Percentiles rank a stretch among this genome's conserved stretches.
phyloP scores from a whole-genome alignment of 1,284 basidiomycete species.

The Peniophora sp. region DNA sequence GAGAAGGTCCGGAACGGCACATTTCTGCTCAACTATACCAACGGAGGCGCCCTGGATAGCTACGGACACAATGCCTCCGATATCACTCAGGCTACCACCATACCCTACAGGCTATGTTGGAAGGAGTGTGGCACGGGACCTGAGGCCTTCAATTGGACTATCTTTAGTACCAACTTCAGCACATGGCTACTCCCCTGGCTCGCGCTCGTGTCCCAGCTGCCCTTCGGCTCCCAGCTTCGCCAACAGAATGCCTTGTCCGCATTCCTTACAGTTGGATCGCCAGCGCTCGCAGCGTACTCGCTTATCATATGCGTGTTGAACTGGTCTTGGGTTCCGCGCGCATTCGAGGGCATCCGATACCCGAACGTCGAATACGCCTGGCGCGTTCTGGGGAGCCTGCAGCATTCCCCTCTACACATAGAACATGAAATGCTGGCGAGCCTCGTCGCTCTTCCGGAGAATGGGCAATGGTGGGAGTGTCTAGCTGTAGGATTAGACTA shows the following conservation, averaged over 20 bases:
- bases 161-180: slow-evolving; percentile 18
- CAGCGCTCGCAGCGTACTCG: slow-evolving; percentile 30
- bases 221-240: slow-evolving; percentile 18
- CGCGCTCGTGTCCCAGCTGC: slow-evolving; percentile 20
- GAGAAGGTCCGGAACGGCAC: too few species aligned
- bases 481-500: slow-evolving; percentile 21
- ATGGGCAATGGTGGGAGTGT: slow-evolving; percentile 23
- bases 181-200: slow-evolving; percentile 23
- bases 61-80: neutral
- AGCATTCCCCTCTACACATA: slow-evolving; percentile 26
- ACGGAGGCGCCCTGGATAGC: neutral
- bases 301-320: slow-evolving; percentile 29
- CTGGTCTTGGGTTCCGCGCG: slow-evolving; percentile 23
- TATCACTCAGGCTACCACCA: neutral
- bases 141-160: slow-evolving; percentile 14
- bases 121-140: slow-evolving; percentile 12
- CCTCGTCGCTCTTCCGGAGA: neutral
- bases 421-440: slow-evolving; percentile 18
- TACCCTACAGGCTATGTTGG: neutral
- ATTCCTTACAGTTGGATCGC: slow-evolving; percentile 24
- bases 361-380: slow-evolving; percentile 24
- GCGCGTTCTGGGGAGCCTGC: slow-evolving; percentile 24
- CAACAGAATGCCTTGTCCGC: slow-evolving; percentile 25
- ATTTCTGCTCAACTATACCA: too few species aligned
- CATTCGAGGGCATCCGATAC: slow-evolving; percentile 19